Evolutionary conservation across 306 rosid genomes (phyloP).

Genomic region (Hippophae rhamnoides): DNA sequence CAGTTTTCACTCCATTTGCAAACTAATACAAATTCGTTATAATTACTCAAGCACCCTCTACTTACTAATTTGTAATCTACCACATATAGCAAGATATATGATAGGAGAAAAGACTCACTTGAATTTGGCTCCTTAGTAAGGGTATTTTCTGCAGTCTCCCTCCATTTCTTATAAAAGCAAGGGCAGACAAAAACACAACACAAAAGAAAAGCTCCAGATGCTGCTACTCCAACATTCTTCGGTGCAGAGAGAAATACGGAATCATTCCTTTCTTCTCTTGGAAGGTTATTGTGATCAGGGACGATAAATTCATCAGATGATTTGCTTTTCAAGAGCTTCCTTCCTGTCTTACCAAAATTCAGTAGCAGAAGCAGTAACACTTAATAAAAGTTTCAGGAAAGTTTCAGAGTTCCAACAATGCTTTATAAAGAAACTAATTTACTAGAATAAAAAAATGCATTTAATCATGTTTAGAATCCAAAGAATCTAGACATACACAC

Average conservation of each 20-base stretch:
- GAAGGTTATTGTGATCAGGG: neutral
- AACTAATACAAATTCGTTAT: too few relatives aligned
- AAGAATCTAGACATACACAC: too few relatives aligned
- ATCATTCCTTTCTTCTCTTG: conserved; percentile 2
- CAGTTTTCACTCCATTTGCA: too few relatives aligned
- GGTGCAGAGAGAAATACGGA: conserved; percentile 16
- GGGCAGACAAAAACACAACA: conserved; percentile 76
- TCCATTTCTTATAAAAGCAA: conserved; percentile 52
- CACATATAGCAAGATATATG: conserved; percentile 5
- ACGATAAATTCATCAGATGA: conserved; percentile 14
- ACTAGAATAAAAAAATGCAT: conserved; percentile 3
- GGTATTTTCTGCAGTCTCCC: conserved; percentile 35
- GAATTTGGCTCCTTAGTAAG: conserved; percentile 47
- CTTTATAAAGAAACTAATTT: conserved; percentile 5
- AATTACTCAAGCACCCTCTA: too few relatives aligned
- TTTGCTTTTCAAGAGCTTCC: conserved; percentile 53
- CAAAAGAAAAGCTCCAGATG: conserved; percentile 48
- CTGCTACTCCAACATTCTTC: conserved; percentile 29
- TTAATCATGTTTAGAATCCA: neutral
- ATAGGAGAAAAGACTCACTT: conserved; percentile 43
- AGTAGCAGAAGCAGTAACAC: conserved; percentile 35
- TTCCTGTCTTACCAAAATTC: conserved; percentile 34
- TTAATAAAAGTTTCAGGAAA: conserved; percentile 11
- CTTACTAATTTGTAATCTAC: neutral
- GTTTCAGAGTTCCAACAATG: neutral